Base-by-base conservation (phyloP, 2,329 filamentous ascomycete species). In the Clarireedia monteithiana region DNA sequence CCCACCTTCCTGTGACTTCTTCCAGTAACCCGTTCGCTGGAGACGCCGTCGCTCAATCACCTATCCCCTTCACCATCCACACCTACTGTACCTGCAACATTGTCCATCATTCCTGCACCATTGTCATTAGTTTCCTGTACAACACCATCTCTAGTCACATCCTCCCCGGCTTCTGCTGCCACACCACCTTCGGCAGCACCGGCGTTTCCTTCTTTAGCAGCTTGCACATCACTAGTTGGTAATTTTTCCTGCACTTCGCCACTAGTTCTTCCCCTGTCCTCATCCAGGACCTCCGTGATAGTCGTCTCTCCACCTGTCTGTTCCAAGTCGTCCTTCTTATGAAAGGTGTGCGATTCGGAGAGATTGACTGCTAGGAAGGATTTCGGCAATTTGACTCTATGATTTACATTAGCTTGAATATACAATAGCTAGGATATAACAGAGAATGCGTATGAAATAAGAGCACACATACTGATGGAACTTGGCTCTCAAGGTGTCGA, bases 401-500 rank as follows among this genome's bases (percentile, higher is more conserved):
- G 46, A n/a, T 30, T 44, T 39, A 51, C 52, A 36, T 64, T 50
- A 62, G 53, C 45, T 36, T n/a, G 20, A 42, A 6, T 42, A 6
- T 9, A 10, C 7, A 42, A 20, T 17, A 7, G 39, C n/a, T 20
- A n/a, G 15, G 2, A n/a, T 10, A 26, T 30, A 24, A 36, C 38
- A n/a, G 15, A n/a, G 24, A 26, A 5, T 17, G 17, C 30, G 42
- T 38, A 46, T 20, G 20, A 39, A 51, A 20, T 24, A 34, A 27
- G 23, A 24, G 57, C 50, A 7, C 38, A 57, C 86, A 75, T 79
- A 92, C 88, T 91, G 91, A 68, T 96, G 89, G 68, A 99, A 97
- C 67, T 96, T 97, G 50, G 89, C 92, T 62, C 91, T 84, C 61
- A 99, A 75, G 1, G 91, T 97, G 73, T 96, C 91, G 63, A 99